Conservation (phyloP, 2,329 filamentous ascomycete genomes). For the Colletotrichum coccodes region DNA sequence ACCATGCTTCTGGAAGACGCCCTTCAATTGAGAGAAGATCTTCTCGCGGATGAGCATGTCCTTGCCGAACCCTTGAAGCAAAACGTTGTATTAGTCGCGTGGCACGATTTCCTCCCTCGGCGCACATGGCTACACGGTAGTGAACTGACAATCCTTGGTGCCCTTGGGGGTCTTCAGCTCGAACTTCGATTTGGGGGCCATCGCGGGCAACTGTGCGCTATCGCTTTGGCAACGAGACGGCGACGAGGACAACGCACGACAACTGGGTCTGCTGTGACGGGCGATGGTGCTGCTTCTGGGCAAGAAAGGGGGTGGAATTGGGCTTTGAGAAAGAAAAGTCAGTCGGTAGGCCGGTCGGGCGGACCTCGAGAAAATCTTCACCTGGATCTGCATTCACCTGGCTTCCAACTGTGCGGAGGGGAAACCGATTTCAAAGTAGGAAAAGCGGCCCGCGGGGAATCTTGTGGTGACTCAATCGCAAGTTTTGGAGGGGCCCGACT, state of each 20-base stretch:
- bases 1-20: conserved; percentile 86
- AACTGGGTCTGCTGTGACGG: conserved; percentile 10
- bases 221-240: neutral
- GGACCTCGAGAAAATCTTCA: conserved; percentile 33
- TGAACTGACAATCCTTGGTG: conserved; percentile 78
- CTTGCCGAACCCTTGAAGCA: conserved; percentile 69
- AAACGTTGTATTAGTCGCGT: conserved; percentile 21
- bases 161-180: conserved; percentile 91
- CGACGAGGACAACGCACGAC: conserved; percentile 25
- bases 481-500: conserved; percentile 28
- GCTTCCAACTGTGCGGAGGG: conserved; percentile 26
- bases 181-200: conserved; percentile 62
- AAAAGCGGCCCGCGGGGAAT: conserved; percentile 26
- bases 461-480: conserved; percentile 32
- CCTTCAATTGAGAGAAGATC: conserved; percentile 80
- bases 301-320: conserved; percentile 30
- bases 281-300: neutral
- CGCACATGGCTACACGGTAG: conserved; percentile 28
- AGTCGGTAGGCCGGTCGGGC: conserved; percentile 33
- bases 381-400: conserved; percentile 33
- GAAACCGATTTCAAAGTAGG: conserved; percentile 13
- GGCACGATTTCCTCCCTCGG: conserved; percentile 2
- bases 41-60: conserved; percentile 84
- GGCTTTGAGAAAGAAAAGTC: conserved; percentile 32
- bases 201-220: conserved; percentile 34